These are phyloP conservation scores for Scleromitrula shiraiana DNA, from an alignment of 2,329 filamentous ascomycete genomes.

Conservation along the genomic window DNA sequence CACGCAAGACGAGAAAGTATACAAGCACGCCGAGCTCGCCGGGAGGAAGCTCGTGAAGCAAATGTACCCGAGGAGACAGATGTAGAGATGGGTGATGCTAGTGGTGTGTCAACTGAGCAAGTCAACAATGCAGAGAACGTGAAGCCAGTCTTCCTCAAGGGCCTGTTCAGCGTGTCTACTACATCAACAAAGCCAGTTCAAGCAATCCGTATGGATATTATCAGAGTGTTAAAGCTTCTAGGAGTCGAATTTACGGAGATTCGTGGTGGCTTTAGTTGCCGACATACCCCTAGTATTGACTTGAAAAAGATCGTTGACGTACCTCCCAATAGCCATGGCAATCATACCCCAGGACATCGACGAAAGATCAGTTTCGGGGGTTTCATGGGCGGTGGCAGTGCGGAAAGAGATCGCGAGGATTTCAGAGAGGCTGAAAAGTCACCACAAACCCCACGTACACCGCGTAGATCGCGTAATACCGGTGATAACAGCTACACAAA, in stretches of 20 bases:
- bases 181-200: slow-evolving; percentile 86
- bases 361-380: slow-evolving; percentile 81
- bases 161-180: slow-evolving; percentile 92
- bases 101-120: slow-evolving; percentile 52
- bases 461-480: slow-evolving; percentile 32
- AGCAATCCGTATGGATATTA: slow-evolving; percentile 82
- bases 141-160: slow-evolving; percentile 93
- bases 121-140: slow-evolving; percentile 67
- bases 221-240: slow-evolving; percentile 77
- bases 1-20: slow-evolving; percentile 89
- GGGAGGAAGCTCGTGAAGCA: slow-evolving; percentile 64
- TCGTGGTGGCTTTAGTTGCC: slow-evolving; percentile 85
- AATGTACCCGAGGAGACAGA: slow-evolving; percentile 91
- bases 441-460: slow-evolving; percentile 41
- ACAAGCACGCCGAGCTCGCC: slow-evolving; percentile 69
- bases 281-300: slow-evolving; percentile 83
- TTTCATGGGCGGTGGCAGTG: slow-evolving; percentile 42
- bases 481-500: slow-evolving; percentile 72
- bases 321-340: slow-evolving; percentile 43
- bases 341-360: slow-evolving; percentile 50
- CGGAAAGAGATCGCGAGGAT: slow-evolving; percentile 62
- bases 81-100: slow-evolving; percentile 59
- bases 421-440: slow-evolving; percentile 51
- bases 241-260: slow-evolving; percentile 91
- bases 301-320: slow-evolving; percentile 63